Percentiles rank a stretch among this genome's conserved stretches.
Conservation (phyloP, 176 grass and related monocot species). For the Oryza punctata region DNA sequence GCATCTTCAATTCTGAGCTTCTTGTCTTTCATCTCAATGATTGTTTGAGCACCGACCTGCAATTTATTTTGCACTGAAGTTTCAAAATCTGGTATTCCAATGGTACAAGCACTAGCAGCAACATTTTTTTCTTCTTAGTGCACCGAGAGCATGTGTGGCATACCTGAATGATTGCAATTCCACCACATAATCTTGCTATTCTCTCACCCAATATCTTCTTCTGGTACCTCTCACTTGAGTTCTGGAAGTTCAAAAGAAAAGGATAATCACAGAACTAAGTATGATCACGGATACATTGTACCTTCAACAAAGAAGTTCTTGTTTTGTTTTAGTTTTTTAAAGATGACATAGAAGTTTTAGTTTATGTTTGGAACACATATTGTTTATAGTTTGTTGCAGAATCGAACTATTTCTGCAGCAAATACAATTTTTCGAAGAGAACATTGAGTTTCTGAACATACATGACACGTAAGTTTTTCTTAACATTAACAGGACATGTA, state of each 20-base stretch:
- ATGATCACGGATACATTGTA: conserved; percentile 3
- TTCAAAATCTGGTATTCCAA: conserved; percentile 28
- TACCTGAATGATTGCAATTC: conserved; percentile 96
- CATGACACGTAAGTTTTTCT: background rate
- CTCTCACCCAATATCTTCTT: conserved; percentile 92
- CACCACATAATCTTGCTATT: conserved; percentile 79
- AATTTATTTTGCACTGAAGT: conserved; percentile 38
- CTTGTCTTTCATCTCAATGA: conserved; percentile 97
- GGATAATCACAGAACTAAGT: conserved; percentile 20
- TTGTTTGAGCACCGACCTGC: conserved; percentile 90
- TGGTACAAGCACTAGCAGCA: background rate
- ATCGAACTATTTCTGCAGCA: background rate
- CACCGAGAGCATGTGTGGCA: conserved; percentile 18
- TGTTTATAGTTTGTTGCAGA: background rate
- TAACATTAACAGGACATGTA: background rate
- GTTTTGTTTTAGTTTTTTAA: background rate
- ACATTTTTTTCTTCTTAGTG: background rate
- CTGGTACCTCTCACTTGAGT: conserved; percentile 74
- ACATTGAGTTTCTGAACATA: conserved; percentile 9
- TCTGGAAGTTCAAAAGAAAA: conserved; percentile 45
- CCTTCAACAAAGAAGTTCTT: conserved; percentile 11
- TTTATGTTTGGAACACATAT: background rate
- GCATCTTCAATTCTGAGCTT: conserved; percentile 95
- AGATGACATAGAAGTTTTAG: background rate
- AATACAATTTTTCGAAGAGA: background rate